phyloP scores from a whole-genome alignment of 331 rosid species.

The Stylosanthes scabra region DNA sequence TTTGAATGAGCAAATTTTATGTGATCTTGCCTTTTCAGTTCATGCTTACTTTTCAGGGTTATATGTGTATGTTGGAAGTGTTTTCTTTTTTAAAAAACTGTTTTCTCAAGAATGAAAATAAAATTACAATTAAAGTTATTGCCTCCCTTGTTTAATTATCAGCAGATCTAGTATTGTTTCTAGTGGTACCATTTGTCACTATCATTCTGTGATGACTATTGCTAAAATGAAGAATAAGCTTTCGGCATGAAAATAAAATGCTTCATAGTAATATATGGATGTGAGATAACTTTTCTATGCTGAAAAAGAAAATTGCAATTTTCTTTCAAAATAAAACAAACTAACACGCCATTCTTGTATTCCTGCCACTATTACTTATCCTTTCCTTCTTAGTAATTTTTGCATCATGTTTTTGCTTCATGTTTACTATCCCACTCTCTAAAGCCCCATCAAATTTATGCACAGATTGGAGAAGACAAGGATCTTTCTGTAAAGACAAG shows the following conservation, averaged over 20 bases:
- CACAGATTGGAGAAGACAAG: conserved; percentile 78
- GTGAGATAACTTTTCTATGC: not conserved
- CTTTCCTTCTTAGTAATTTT: not conserved
- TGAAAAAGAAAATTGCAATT: not conserved
- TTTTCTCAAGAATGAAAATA: not conserved
- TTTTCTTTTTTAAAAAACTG: conserved; percentile 13
- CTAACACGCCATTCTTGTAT: too few species aligned
- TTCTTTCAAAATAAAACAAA: not conserved
- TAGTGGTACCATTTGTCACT: conserved; percentile 3
- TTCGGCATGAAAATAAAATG: conserved; percentile 12
- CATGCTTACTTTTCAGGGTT: not conserved
- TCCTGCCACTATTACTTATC: not conserved
- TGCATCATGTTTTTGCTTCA: conserved; percentile 27
- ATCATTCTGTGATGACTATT: conserved; percentile 9
- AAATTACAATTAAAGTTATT: not conserved
- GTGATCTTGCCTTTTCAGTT: conserved; percentile 4
- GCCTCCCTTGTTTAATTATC: conserved; percentile 1
- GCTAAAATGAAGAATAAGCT: conserved; percentile 7
- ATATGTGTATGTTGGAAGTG: conserved; percentile 2
- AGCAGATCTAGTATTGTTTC: not conserved
- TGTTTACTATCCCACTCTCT: conserved; percentile 37
- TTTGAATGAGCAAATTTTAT: conserved; percentile 23
- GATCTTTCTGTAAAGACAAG: conserved; percentile 65
- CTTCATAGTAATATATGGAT: conserved; percentile 3
- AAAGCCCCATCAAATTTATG: conserved; percentile 34